phyloP scores from a whole-genome alignment of 2,329 filamentous ascomycete genomes.

The Hymenoscyphus repandus region DNA sequence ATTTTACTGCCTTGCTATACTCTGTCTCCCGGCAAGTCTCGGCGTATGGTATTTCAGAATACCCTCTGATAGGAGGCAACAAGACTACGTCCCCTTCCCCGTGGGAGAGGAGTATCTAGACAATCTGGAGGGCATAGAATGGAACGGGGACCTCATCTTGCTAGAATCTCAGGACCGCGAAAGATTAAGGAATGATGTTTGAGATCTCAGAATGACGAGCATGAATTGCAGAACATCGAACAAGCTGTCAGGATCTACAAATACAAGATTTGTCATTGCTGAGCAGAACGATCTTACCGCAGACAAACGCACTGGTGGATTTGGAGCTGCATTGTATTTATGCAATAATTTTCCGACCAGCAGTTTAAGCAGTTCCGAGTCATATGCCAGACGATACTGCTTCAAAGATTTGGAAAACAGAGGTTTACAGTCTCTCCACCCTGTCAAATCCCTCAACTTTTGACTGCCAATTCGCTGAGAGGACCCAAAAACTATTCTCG shows the following conservation, averaged over 20 bases:
- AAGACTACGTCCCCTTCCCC: slow-evolving; percentile 1
- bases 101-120: slow-evolving; percentile 11
- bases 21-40: slow-evolving; percentile 12
- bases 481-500: slow-evolving; percentile 12
- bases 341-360: neutral
- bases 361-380: neutral
- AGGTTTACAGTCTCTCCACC: slow-evolving; percentile 13
- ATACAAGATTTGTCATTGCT: too few species aligned
- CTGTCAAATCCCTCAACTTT: slow-evolving; percentile 14
- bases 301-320: too few species aligned
- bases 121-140: neutral
- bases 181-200: neutral
- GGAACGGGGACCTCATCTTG: neutral
- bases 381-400: slow-evolving; percentile 11
- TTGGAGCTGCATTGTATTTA: neutral
- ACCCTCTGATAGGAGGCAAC: slow-evolving; percentile 4
- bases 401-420: slow-evolving; percentile 12
- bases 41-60: slow-evolving; percentile 19
- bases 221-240: too few species aligned
- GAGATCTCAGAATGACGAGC: neutral
- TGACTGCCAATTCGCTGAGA: slow-evolving; percentile 15
- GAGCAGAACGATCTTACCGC: too few species aligned
- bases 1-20: slow-evolving; percentile 17
- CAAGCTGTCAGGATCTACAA: too few species aligned
- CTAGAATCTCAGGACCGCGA: neutral